These are phyloP conservation scores for Ophiostoma ulmi DNA, from an alignment of 2,329 filamentous ascomycete genomes.

Conservation along the genomic window DNA sequence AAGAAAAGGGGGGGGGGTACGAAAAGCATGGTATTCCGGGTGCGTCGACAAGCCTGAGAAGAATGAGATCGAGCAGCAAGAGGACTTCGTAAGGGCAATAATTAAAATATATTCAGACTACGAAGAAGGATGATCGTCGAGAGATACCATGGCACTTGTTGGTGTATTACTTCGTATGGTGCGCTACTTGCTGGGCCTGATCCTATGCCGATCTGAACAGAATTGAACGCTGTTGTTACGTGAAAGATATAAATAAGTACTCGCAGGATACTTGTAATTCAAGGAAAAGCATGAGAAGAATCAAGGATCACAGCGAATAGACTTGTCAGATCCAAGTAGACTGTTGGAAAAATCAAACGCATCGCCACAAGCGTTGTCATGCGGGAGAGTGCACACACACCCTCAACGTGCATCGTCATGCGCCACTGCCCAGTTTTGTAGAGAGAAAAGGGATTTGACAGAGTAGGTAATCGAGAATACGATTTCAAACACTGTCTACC, in stretches of 20 bases:
- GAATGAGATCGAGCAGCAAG: neutral
- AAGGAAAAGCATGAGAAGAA: neutral
- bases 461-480: neutral
- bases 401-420: neutral
- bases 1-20: too few species aligned
- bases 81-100: neutral
- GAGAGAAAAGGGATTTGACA: neutral
- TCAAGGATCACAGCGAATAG: neutral
- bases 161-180: neutral
- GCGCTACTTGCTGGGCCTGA: neutral
- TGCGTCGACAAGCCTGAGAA: neutral
- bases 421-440: conserved; percentile 12
- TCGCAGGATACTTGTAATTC: neutral
- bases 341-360: neutral
- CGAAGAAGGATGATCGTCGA: neutral
- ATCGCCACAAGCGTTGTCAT: neutral
- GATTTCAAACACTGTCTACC: neutral
- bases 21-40: neutral
- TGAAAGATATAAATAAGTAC: neutral
- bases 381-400: conserved; percentile 4
- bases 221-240: neutral
- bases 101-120: neutral
- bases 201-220: neutral
- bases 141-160: neutral
- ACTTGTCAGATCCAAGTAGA: neutral